Evolutionary conservation across 257 asterid genomes (phyloP).

Genomic region (Voacanga thouarsii): DNA sequence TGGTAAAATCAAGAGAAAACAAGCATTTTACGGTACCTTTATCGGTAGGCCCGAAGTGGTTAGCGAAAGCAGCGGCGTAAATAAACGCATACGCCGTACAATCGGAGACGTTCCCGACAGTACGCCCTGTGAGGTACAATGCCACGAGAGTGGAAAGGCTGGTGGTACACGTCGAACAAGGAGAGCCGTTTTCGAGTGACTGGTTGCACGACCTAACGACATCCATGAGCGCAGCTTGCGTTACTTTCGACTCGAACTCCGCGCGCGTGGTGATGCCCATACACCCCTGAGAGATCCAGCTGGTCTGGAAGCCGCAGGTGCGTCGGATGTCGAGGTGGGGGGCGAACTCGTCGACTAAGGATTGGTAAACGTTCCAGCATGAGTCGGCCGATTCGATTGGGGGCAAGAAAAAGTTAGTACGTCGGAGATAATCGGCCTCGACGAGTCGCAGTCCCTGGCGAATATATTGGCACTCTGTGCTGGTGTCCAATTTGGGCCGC

Average conservation of each 20-base stretch:
- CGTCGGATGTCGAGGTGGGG: constrained; percentile 45
- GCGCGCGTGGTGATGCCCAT: constrained; percentile 63
- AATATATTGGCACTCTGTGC: constrained; percentile 54
- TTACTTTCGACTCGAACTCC: constrained; percentile 54
- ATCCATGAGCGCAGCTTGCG: constrained; percentile 28
- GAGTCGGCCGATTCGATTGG: constrained; percentile 50
- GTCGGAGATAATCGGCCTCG: constrained; percentile 54
- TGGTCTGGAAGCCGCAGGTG: constrained; percentile 61
- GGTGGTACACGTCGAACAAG: constrained; percentile 77
- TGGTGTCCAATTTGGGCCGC: constrained; percentile 30
- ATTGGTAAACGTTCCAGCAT: constrained; percentile 57
- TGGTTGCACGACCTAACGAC: constrained; percentile 53
- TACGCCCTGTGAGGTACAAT: constrained; percentile 42
- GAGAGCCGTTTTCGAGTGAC: constrained; percentile 57
- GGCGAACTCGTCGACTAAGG: constrained; percentile 37
- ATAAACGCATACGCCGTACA: constrained; percentile 59
- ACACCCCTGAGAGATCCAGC: constrained; percentile 73
- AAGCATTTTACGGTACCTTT: constrained; percentile 67
- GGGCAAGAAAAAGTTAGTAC: constrained; percentile 55
- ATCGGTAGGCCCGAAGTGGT: constrained; percentile 61
- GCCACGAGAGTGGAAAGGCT: constrained; percentile 54
- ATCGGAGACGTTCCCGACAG: constrained; percentile 58
- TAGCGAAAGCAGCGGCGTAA: constrained; percentile 68
- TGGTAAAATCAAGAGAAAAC: constrained; percentile 51
- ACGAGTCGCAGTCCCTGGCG: constrained; percentile 71